Conservation (phyloP, 2,329 filamentous ascomycete genomes). For the Ophiostoma montium region DNA sequence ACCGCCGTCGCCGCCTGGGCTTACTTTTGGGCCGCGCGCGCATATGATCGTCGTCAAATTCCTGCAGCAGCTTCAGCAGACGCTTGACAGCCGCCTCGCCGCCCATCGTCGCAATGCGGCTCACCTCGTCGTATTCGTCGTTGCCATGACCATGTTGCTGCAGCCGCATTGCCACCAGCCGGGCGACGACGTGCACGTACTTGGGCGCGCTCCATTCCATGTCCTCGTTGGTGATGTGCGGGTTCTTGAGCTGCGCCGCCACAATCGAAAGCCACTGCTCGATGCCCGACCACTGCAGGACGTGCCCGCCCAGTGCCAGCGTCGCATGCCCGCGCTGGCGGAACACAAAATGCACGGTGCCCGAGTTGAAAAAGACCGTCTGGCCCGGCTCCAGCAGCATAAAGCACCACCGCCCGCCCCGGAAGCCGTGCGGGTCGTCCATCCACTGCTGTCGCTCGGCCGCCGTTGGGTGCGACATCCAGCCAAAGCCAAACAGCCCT, state of each 20-base stretch:
- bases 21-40: not conserved
- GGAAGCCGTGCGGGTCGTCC: constrained; percentile 14
- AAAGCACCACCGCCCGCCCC: constrained; percentile 20
- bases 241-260: constrained; percentile 17
- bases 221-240: constrained; percentile 20
- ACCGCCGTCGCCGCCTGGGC: not conserved
- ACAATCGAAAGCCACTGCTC: constrained; percentile 19
- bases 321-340: constrained; percentile 17
- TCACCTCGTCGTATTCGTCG: not conserved
- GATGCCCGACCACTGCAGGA: constrained; percentile 22
- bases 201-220: constrained; percentile 16
- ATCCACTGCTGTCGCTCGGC: constrained; percentile 18
- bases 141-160: not conserved
- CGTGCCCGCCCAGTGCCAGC: constrained; percentile 21
- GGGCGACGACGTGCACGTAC: constrained; percentile 14
- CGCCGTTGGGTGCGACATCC: constrained; percentile 18
- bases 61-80: constrained; percentile 10
- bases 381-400: constrained; percentile 21
- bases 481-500: constrained; percentile 20
- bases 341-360: constrained; percentile 24
- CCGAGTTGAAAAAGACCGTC: constrained; percentile 22
- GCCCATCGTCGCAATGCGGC: constrained; percentile 8
- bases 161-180: constrained; percentile 12
- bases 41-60: constrained; percentile 12
- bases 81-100: constrained; percentile 10